Base-by-base conservation (phyloP, 805 yeast genomes). In the Ogataea methylovora region DNA sequence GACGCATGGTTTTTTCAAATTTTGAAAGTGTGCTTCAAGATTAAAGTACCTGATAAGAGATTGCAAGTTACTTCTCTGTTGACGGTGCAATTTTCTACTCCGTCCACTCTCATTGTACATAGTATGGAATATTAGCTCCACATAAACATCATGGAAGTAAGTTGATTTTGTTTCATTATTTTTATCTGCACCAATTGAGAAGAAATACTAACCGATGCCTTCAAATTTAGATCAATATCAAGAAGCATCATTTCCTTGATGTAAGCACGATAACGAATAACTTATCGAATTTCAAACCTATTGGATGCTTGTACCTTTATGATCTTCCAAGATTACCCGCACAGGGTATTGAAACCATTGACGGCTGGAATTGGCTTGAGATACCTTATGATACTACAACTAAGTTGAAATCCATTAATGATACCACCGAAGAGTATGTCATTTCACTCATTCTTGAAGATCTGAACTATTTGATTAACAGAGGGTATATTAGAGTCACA, bases 281-380 rank as follows among this genome's bases (percentile, higher is more conserved):
- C 35, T 48, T 71, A 13, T 26, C 25, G 12, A 51, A 51, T 5
- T 61, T 67, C 15, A 43, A 62, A 5, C 73, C 75, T 0, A 45
- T 76, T 4, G 86, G 85, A 1, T 58, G 67, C 0, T 44, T 79
- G 1, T 62, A 59, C 42, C 55, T 71, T 31, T 48, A 54, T 33
- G 56, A 65, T 23, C 43, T 65, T 1, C 82, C 83, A 1, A 37
- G 54, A 1, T 42, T 59, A 3, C 56, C 61, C 0, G 54, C 61
- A 11, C 58, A 58, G 4, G 71, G 69, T 0, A 23, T 58, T 0
- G 38, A 36, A 8, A 62, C 69, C 0, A 60, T 61, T 5, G 69
- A 60, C 45, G 65, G 62, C 1, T 78, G 84, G 83, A 45, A 32
- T 32, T 76, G 83, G 84, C 53, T 74, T 12, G 76, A 74, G 40